These are phyloP conservation scores for Malbranchea zuffiana DNA, from an alignment of 2,329 filamentous ascomycete species.

Conservation along the genomic window DNA sequence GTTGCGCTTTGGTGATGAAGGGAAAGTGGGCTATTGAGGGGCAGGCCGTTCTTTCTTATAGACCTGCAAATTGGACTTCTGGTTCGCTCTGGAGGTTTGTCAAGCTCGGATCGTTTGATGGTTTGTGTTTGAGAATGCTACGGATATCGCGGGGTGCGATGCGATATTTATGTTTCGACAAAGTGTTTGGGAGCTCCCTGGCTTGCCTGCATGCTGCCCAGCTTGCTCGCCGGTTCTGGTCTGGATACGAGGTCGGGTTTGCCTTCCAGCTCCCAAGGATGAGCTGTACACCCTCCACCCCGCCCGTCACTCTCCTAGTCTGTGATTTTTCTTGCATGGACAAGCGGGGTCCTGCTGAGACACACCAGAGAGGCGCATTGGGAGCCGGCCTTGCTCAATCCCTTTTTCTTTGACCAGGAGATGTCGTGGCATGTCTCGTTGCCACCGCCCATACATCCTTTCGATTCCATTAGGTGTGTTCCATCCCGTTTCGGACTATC, in stretches of 20 bases:
- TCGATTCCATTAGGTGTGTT: conserved; percentile 10
- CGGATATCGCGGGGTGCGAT: background rate
- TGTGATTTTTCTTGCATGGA: conserved; percentile 9
- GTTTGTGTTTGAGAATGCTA: conserved; percentile 2
- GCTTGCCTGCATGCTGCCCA: too few species aligned
- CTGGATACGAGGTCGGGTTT: background rate
- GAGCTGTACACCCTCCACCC: conserved; percentile 18
- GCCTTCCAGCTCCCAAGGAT: conserved; percentile 7
- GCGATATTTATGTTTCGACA: conserved; percentile 9
- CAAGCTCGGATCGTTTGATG: background rate
- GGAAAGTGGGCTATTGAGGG: too few species aligned
- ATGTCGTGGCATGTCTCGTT: conserved; percentile 28
- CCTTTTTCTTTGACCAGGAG: conserved; percentile 10
- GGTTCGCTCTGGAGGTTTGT: background rate
- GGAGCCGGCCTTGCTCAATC: too few species aligned
- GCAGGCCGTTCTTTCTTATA: too few species aligned
- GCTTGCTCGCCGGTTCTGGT: background rate
- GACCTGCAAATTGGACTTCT: background rate
- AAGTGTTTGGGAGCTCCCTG: too few species aligned
- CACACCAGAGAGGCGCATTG: too few species aligned
- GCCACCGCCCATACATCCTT: conserved; percentile 20
- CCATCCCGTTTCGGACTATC: conserved; percentile 3
- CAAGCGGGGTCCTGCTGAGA: conserved; percentile 10
- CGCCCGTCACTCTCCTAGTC: conserved; percentile 7
- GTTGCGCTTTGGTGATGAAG: background rate